Evolutionary conservation across 2,329 filamentous ascomycete species (phyloP), one percentile per base, ranked within the genome.

Genomic region (Chrysosporium queenslandicum): DNA sequence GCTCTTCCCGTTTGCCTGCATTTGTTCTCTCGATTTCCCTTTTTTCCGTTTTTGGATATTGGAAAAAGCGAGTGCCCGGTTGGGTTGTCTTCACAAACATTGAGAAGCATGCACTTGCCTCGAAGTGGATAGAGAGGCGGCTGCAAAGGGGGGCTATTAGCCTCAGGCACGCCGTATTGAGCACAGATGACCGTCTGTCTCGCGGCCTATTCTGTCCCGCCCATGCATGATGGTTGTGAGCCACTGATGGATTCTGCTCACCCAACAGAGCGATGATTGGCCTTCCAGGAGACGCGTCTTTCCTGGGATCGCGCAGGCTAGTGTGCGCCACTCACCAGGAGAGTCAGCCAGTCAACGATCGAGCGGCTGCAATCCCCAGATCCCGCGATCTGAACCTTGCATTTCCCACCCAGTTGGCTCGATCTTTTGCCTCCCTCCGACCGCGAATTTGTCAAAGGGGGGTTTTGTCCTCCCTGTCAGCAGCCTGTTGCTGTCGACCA

Each of bases 361-460:
- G 16, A 41, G 53, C 53, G 53, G 53, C 50, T 50, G 36, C 16
- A 16, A 29, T 50, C 53, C 50, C 50, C 50, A 50, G 53, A 49
- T 46, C 34, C 53, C 53, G 53, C 45, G 46, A 50, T 48, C 49
- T 34, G 32, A 52, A 55, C 49, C 53, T 52, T 55, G 53, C 43
- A 51, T 46, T 27, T 50, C 52, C 51, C 51, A 41, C 36, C 52
- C 30, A 46, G 46, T 46, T 46, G 52, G 46, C 43, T 40, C 46
- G 47, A 49, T 49, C 23, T 21, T 14, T 32, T 50, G 16, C 8
- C 41, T 40, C 29, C 40, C 32, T 46, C 37, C 27, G 20, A 14
- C 29, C 21, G 23, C 50, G 27, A n/a, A 39, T 23, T 39, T 39
- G 21, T 39, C 46, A 53, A 20, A 3, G 29, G 16, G 18, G 18